These are phyloP conservation scores for Pleurotus pulmonarius DNA, from an alignment of 768 basidiomycete genomes.

Conservation along the genomic window DNA sequence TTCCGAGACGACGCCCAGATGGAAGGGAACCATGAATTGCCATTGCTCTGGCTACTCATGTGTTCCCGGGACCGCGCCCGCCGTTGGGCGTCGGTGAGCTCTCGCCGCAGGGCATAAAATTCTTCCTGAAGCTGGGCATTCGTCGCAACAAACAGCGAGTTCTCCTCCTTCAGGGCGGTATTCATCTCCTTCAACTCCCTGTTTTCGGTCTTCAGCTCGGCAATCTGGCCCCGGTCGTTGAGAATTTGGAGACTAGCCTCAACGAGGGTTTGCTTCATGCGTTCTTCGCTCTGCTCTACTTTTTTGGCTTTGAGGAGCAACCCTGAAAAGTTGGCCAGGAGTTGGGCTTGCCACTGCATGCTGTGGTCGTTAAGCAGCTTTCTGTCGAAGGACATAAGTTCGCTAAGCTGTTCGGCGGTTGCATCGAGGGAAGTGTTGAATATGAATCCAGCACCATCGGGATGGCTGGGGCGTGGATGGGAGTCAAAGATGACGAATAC, in stretches of 20 bases:
- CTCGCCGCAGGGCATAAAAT: neutral
- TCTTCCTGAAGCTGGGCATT: conserved; percentile 7
- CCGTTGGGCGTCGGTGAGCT: neutral
- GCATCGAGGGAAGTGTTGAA: conserved; percentile 42
- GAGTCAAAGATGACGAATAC: conserved; percentile 66
- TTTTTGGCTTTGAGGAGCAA: conserved; percentile 44
- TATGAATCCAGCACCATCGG: conserved; percentile 57
- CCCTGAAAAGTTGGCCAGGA: conserved; percentile 57
- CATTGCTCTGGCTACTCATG: neutral
- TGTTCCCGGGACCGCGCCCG: neutral
- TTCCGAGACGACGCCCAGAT: neutral
- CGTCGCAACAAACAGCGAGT: conserved; percentile 13
- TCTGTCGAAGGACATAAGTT: conserved; percentile 48
- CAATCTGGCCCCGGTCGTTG: conserved; percentile 33
- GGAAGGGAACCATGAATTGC: neutral
- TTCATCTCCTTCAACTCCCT: conserved; percentile 15
- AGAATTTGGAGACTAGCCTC: conserved; percentile 51
- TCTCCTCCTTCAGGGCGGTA: conserved; percentile 23
- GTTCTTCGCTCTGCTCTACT: conserved; percentile 12
- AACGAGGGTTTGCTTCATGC: conserved; percentile 31
- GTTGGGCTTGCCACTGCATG: conserved; percentile 63
- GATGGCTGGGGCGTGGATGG: conserved; percentile 57
- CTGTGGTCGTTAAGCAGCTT: conserved; percentile 34
- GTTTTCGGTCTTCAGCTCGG: conserved; percentile 31
- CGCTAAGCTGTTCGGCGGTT: conserved; percentile 39